Percentiles rank a stretch among this genome's conserved stretches.
phyloP scores from a whole-genome alignment of 2,329 filamentous ascomycete genomes.

The Aspergillus eucalypticola region DNA sequence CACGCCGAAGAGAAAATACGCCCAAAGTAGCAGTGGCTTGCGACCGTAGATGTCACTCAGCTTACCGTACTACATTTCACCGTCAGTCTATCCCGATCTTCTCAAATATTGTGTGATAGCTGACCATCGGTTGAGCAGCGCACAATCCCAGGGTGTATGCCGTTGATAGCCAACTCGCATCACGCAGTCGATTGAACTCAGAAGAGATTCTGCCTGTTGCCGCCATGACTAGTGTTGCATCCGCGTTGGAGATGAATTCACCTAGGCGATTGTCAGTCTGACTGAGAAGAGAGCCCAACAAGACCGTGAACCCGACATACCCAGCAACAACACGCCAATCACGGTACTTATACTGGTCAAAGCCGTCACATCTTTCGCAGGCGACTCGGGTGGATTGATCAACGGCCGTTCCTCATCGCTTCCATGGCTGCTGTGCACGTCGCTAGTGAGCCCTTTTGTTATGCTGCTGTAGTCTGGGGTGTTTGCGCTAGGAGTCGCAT shows the following conservation, averaged over 20 bases:
- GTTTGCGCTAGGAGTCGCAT: neutral
- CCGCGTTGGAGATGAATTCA: constrained; percentile 66
- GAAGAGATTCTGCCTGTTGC: constrained; percentile 65
- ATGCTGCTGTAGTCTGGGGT: constrained; percentile 6
- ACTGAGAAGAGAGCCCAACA: neutral
- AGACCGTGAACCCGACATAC: constrained; percentile 15
- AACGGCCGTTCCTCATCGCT: constrained; percentile 9
- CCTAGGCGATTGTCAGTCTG: constrained; percentile 36
- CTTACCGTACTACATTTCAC: constrained; percentile 50
- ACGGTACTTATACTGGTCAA: constrained; percentile 26
- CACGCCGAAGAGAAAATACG: constrained; percentile 54
- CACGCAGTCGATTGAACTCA: constrained; percentile 58
- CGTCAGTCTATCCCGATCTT: constrained; percentile 11
- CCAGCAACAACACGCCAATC: constrained; percentile 31
- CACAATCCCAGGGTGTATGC: constrained; percentile 54
- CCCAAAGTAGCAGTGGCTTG: constrained; percentile 51
- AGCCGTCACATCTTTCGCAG: constrained; percentile 5
- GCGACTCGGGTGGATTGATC: neutral
- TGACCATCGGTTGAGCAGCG: constrained; percentile 56
- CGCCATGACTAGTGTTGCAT: constrained; percentile 65
- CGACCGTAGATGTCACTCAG: constrained; percentile 61
- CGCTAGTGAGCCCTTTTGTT: neutral
- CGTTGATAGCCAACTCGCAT: constrained; percentile 61
- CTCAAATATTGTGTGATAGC: constrained; percentile 11
- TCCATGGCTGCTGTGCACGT: neutral